Evolutionary conservation across 2,329 filamentous ascomycete species (phyloP).

Genomic region (Aspergillus flavus): DNA sequence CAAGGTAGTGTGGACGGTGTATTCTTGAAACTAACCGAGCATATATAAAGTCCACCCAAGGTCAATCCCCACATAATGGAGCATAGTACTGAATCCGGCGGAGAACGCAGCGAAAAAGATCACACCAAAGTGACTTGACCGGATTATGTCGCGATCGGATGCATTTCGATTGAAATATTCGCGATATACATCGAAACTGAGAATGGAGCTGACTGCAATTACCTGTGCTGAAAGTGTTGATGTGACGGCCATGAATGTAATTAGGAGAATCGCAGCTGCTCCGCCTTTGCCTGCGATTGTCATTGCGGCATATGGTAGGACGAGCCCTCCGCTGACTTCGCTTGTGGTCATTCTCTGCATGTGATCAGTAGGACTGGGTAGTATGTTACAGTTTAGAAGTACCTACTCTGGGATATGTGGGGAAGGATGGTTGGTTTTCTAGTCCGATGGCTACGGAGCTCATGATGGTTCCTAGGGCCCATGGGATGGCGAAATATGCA

Average conservation of each 20-base stretch:
- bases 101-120: conserved; percentile 56
- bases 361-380: not conserved
- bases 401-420: conserved; percentile 54
- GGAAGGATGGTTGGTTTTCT: conserved; percentile 53
- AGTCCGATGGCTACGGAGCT: conserved; percentile 52
- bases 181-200: conserved; percentile 58
- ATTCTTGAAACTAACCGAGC: conserved; percentile 36
- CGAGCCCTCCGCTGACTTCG: conserved; percentile 41
- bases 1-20: too few relatives aligned
- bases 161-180: conserved; percentile 53
- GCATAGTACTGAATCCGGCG: conserved; percentile 54
- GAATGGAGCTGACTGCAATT: conserved; percentile 57
- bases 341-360: conserved; percentile 39
- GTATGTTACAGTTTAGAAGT: not conserved
- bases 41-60: conserved; percentile 59
- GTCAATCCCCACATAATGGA: conserved; percentile 58
- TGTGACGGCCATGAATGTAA: conserved; percentile 47
- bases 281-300: conserved; percentile 44
- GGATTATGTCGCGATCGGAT: conserved; percentile 53
- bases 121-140: conserved; percentile 56
- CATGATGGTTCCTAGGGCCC: conserved; percentile 56
- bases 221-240: conserved; percentile 57
- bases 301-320: conserved; percentile 43
- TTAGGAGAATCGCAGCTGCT: conserved; percentile 39
- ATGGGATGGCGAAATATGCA: conserved; percentile 58